Percentiles rank a stretch among this genome's conserved stretches.
These are phyloP conservation scores for Coniochaeta sp. DNA, from an alignment of 2,329 filamentous ascomycete species.

Conservation along the genomic window DNA sequence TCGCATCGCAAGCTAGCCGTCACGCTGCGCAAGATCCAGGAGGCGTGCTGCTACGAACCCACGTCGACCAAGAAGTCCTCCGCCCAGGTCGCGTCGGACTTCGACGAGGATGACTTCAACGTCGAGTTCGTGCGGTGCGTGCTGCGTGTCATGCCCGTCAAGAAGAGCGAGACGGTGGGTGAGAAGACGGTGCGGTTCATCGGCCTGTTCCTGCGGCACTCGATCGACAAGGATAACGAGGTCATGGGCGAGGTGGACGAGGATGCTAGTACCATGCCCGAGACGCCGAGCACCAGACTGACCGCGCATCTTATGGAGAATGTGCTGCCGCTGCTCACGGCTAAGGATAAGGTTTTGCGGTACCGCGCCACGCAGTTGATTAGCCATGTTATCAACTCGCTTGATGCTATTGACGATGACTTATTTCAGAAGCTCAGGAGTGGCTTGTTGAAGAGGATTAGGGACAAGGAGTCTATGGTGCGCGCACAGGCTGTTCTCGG, in stretches of 20 bases:
- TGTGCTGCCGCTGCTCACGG: constrained; percentile 66
- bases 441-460: constrained; percentile 74
- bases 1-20: constrained; percentile 86
- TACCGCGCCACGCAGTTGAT: constrained; percentile 87
- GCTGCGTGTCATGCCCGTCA: constrained; percentile 74
- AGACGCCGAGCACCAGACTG: constrained; percentile 79
- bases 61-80: constrained; percentile 41
- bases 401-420: constrained; percentile 88
- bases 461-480: constrained; percentile 91
- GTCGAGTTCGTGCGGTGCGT: constrained; percentile 78
- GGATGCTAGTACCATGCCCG: constrained; percentile 63
- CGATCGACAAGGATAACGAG: constrained; percentile 64
- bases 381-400: constrained; percentile 83
- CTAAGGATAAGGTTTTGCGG: constrained; percentile 89
- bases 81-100: constrained; percentile 52
- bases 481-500: constrained; percentile 88
- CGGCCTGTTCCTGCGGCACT: constrained; percentile 75
- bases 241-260: constrained; percentile 58
- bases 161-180: constrained; percentile 84
- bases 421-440: constrained; percentile 77
- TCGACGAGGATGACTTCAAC: constrained; percentile 83
- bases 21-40: constrained; percentile 83
- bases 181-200: constrained; percentile 82
- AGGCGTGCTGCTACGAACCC: constrained; percentile 67
- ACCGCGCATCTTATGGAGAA: constrained; percentile 67